Conservation (phyloP, 257 asterid species). For the Solanum stenotomum region DNA sequence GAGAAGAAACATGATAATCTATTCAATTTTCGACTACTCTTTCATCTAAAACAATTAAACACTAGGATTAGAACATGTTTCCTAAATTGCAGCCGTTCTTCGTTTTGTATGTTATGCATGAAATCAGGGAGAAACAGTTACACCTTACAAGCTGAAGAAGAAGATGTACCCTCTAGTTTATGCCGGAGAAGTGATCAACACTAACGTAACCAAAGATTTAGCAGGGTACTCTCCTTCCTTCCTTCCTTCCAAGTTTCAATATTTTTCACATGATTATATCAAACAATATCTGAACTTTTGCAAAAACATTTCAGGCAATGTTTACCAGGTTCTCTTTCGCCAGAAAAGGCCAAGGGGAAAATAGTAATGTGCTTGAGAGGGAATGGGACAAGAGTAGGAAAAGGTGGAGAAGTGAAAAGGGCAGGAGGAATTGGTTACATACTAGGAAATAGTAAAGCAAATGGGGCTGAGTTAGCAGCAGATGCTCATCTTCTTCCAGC, state of each 20-base stretch:
- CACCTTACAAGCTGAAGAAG: constrained; percentile 46
- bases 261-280: not conserved
- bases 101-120: not conserved
- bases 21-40: not conserved
- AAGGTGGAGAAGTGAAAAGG: constrained; percentile 77
- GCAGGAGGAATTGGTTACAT: constrained; percentile 80
- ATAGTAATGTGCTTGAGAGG: constrained; percentile 75
- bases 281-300: not conserved
- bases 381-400: constrained; percentile 63
- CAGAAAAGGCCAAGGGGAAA: constrained; percentile 60
- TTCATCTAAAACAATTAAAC: not conserved
- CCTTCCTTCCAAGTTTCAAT: not conserved
- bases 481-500: constrained; percentile 47
- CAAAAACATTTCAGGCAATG: constrained; percentile 50
- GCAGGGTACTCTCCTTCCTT: constrained; percentile 27
- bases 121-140: constrained; percentile 66
- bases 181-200: constrained; percentile 50
- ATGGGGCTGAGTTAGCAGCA: constrained; percentile 29
- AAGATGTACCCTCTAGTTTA: constrained; percentile 54
- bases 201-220: constrained; percentile 27
- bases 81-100: not conserved
- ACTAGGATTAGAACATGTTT: not conserved
- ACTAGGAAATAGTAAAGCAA: constrained; percentile 45
- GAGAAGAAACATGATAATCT: not conserved
- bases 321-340: constrained; percentile 65